Conservation (phyloP, 1,284 basidiomycete genomes). For the Neonothopanus nambi region DNA sequence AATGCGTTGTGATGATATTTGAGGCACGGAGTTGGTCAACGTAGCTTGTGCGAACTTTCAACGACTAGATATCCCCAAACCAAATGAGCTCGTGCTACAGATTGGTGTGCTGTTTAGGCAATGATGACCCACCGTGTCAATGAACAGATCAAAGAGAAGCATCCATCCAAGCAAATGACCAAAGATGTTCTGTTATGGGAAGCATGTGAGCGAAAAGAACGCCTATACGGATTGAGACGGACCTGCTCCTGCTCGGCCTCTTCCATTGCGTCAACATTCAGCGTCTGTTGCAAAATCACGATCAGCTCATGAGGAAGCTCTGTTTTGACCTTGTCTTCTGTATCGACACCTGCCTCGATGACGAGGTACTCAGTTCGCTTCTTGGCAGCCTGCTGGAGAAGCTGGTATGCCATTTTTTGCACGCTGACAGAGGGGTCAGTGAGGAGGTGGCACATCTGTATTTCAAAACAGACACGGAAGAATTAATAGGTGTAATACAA, state of each 20-base stretch:
- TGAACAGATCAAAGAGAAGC: conserved; percentile 85
- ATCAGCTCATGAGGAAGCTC: conserved; percentile 71
- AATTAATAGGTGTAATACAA: conserved; percentile 1
- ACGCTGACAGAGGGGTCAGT: not conserved
- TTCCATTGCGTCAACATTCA: conserved; percentile 37
- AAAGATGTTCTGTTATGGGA: conserved; percentile 43
- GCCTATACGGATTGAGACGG: conserved; percentile 12
- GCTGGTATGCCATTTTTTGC: conserved; percentile 69
- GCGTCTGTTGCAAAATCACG: conserved; percentile 53
- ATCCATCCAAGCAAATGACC: conserved; percentile 89
- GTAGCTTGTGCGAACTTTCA: conserved; percentile 80
- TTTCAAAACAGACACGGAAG: not conserved
- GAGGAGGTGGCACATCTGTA: conserved; percentile 77
- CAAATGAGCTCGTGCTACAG: conserved; percentile 12
- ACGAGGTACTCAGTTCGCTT: conserved; percentile 79
- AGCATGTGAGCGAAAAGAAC: conserved; percentile 19
- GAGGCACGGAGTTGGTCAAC: conserved; percentile 81
- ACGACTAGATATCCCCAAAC: conserved; percentile 54
- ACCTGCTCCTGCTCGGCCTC: conserved; percentile 38
- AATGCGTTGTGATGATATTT: conserved; percentile 60
- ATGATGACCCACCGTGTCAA: conserved; percentile 67
- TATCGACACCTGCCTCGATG: conserved; percentile 81
- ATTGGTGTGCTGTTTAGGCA: not conserved
- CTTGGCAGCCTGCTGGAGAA: conserved; percentile 64
- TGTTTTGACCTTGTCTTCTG: conserved; percentile 47